phyloP scores from a whole-genome alignment of 1,284 basidiomycete genomes.

The Inonotus hispidus region DNA sequence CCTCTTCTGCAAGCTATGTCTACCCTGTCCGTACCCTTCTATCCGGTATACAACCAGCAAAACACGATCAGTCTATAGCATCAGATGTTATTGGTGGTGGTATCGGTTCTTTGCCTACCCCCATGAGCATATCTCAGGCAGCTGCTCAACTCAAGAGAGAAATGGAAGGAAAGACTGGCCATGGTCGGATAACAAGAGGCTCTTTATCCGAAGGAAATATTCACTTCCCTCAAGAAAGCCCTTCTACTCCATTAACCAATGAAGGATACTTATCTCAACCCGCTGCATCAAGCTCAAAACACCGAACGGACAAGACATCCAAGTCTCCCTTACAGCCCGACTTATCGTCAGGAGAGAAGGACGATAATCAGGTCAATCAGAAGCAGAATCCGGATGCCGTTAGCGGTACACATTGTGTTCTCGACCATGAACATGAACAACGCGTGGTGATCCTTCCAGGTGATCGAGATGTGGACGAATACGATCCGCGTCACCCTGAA shows the following conservation, averaged over 20 bases:
- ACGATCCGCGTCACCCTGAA: constrained; percentile 27
- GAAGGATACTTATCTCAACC: not conserved
- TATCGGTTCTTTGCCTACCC: not conserved
- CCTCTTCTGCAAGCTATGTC: constrained; percentile 22
- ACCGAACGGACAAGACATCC: not conserved
- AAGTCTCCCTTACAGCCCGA: not conserved
- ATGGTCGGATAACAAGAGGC: not conserved
- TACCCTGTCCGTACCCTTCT: constrained; percentile 32
- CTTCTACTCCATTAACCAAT: not conserved
- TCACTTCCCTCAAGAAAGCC: not conserved
- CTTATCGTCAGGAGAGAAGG: not conserved
- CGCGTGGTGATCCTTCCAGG: constrained; percentile 10
- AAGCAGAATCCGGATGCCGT: not conserved
- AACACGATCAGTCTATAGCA: constrained; percentile 13
- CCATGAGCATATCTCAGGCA: constrained; percentile 1
- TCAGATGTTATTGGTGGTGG: not conserved
- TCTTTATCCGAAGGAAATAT: not conserved
- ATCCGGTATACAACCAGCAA: constrained; percentile 26
- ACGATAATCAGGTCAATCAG: not conserved
- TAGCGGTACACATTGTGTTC: not conserved
- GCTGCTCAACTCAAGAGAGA: not conserved
- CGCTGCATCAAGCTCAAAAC: not conserved
- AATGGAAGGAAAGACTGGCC: not conserved
- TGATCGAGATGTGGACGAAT: constrained; percentile 18
- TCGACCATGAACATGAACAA: not conserved